A percentile compares a stretch with the other conserved stretches of the same genome.
phyloP scores from a whole-genome alignment of 2,329 filamentous ascomycete species.

The Fusarium chlamydosporum region DNA sequence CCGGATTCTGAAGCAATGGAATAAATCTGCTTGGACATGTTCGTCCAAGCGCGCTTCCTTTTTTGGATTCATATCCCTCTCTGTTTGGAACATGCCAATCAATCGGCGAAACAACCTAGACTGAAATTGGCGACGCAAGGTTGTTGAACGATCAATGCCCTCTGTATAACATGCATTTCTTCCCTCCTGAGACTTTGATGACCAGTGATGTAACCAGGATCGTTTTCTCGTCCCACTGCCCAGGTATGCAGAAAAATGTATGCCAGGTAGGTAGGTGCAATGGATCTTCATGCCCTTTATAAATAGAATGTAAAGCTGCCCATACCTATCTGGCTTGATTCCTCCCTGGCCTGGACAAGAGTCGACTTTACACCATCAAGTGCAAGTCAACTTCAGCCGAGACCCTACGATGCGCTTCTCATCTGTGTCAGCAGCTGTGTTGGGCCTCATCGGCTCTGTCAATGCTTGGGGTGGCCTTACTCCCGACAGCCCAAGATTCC shows the following conservation, averaged over 20 bases:
- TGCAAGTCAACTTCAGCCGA: neutral
- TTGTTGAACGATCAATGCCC: constrained; percentile 21
- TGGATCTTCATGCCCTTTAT: constrained; percentile 6
- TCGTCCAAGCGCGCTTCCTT: constrained; percentile 25
- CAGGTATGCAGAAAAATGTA: neutral
- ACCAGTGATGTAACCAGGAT: constrained; percentile 36
- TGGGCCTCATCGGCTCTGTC: constrained; percentile 37
- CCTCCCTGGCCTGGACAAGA: neutral
- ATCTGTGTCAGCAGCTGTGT: constrained; percentile 30
- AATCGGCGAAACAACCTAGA: constrained; percentile 24
- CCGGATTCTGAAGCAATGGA: constrained; percentile 37
- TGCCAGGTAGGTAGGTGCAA: neutral
- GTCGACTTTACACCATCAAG: constrained; percentile 5
- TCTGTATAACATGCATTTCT: constrained; percentile 17
- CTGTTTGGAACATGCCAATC: constrained; percentile 27
- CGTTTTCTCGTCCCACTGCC: constrained; percentile 23
- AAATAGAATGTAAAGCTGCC: constrained; percentile 18
- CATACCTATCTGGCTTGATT: neutral
- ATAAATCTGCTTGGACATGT: constrained; percentile 9
- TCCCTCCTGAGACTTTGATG: constrained; percentile 27
- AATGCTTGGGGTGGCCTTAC: constrained; percentile 39
- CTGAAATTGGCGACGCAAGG: constrained; percentile 16
- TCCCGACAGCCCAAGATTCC: constrained; percentile 41
- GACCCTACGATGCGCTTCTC: constrained; percentile 40
- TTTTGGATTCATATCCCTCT: constrained; percentile 11